These are phyloP conservation scores for Cryphonectria parasitica DNA, from an alignment of 2,329 filamentous ascomycete genomes.

Conservation along the genomic window DNA sequence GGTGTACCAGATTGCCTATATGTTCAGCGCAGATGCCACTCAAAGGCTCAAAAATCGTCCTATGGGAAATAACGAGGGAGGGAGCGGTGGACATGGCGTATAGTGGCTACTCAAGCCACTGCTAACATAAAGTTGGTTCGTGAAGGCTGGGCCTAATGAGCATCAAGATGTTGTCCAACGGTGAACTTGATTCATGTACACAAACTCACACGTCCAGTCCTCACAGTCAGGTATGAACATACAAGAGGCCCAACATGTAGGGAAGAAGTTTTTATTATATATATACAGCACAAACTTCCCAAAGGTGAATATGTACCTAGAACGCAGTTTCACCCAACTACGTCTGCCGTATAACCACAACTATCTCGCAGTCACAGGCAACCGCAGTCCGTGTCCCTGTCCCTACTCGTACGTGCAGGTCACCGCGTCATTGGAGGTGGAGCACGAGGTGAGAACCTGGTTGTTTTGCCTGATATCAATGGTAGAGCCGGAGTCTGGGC, in stretches of 20 bases:
- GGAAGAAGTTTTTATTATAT: background rate
- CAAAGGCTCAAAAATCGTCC: background rate
- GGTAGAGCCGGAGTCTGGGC: constrained; percentile 46
- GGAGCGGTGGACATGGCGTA: background rate
- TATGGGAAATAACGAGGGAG: background rate
- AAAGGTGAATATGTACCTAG: background rate
- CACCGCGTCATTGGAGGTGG: background rate
- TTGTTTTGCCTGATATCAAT: constrained; percentile 19
- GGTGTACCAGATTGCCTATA: background rate
- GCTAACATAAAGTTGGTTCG: background rate
- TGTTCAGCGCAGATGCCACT: background rate
- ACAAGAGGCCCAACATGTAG: background rate
- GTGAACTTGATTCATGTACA: background rate
- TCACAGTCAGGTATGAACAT: background rate
- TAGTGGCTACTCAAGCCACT: background rate
- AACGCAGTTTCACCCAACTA: no score
- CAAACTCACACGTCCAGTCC: background rate
- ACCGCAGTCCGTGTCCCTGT: background rate
- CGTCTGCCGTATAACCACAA: background rate
- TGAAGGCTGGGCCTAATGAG: background rate
- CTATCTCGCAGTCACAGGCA: background rate
- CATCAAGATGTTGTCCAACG: background rate
- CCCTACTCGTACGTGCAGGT: constrained; percentile 5
- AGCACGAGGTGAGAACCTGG: constrained; percentile 15
- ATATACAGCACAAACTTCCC: background rate